These are phyloP conservation scores for Flammula alnicola DNA, from an alignment of 1,284 basidiomycete genomes.

Conservation along the genomic window DNA sequence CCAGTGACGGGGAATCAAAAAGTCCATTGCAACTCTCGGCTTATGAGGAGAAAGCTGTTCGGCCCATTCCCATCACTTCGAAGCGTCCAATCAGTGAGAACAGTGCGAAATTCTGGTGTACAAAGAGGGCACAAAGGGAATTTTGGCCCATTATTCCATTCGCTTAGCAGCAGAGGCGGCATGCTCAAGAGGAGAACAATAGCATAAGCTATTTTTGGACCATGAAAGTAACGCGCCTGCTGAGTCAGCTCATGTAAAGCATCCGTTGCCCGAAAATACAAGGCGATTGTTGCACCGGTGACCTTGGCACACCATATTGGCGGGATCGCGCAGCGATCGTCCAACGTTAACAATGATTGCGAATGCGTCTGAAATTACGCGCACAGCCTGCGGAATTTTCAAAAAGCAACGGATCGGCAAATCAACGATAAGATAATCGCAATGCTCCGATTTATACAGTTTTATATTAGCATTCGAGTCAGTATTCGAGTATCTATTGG, in stretches of 20 bases:
- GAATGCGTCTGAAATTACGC: too few species aligned
- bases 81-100: slow-evolving; percentile 7
- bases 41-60: slow-evolving; percentile 11
- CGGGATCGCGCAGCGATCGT: too few species aligned
- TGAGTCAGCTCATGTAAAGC: slow-evolving; percentile 6
- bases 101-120: slow-evolving; percentile 12
- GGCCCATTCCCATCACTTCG: slow-evolving; percentile 11
- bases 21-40: neutral
- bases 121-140: slow-evolving; percentile 15
- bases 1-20: slow-evolving; percentile 24
- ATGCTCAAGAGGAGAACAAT: slow-evolving; percentile 18
- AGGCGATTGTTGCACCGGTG: too few species aligned
- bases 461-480: too few species aligned
- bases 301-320: too few species aligned
- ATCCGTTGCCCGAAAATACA: slow-evolving; percentile 1
- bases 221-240: neutral
- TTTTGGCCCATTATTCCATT: slow-evolving; percentile 6
- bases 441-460: too few species aligned
- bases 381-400: too few species aligned
- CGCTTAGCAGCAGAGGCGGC: neutral
- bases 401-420: too few species aligned
- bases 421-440: too few species aligned
- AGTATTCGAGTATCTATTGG: too few species aligned
- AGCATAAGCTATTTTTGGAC: slow-evolving; percentile 13
- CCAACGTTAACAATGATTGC: too few species aligned